Base-by-base conservation (phyloP, 2,329 filamentous ascomycete species). In the Ceratocystiopsis brevicomis region DNA sequence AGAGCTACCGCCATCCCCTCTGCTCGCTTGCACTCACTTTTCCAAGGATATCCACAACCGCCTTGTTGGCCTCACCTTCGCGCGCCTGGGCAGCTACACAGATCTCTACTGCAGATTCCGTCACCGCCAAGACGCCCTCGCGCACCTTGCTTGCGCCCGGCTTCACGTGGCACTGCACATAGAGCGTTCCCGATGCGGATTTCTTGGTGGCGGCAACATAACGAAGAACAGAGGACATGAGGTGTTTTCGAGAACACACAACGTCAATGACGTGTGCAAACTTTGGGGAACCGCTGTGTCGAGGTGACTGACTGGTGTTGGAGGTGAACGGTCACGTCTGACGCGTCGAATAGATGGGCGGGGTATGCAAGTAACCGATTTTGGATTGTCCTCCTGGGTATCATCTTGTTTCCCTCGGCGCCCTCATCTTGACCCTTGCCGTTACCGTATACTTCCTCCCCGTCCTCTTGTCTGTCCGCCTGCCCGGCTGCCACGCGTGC, bases 21-120 rank as follows among this genome's bases (percentile, higher is more conserved):
- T 30, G 4, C 10, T 30, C 25, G 16, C 19, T 13, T 17, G 2
- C 11, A 47, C 58, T 49, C 51, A 76, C 74, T 53, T 73, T 61
- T 49, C 77, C 76, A 44, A 85, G 60, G 5, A 83, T 59, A 35
- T 68, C 63, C 40, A 74, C 59, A 3, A 81, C 73, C 5, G 78
- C 78, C 53, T 69, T 71, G 54, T 84, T 84, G 6, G 79, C 73
- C 53, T 81, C 75, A 14, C 78, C 77, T 14, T 82, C 75, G 47
- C 68, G 66, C 12, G 79, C 67, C 49, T 69, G 75, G 0, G 76
- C 78, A 1, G 77, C 60, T 3, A 83, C 78, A 40, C 75, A 78
- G 1, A 85, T 56, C 47, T 80, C 70, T 39, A 84, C 66, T 2
- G 60, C 61, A 8, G 71, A 65, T 19, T 73, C 65, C 0, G 67